Evolutionary conservation across 176 grass and related monocot species (phyloP).

Genomic region (Avena insularis): DNA sequence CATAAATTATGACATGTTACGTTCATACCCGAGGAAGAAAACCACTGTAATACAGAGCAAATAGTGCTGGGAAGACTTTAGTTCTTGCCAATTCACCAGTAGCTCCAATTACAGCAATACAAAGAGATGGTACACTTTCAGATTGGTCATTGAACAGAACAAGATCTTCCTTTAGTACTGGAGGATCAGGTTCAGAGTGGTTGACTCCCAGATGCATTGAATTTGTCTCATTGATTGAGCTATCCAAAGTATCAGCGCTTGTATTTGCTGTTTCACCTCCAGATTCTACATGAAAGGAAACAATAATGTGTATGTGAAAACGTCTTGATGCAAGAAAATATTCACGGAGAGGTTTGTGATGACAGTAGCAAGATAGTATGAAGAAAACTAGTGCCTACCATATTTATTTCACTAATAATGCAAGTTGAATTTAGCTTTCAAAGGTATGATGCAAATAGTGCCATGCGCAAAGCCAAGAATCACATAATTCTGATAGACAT

Average conservation of each 20-base stretch:
- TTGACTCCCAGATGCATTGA: background rate
- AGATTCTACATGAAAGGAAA: constrained; percentile 51
- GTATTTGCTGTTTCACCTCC: constrained; percentile 51
- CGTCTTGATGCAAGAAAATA: constrained; percentile 28
- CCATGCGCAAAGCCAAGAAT: background rate
- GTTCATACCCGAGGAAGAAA: constrained; percentile 77
- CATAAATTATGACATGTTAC: constrained; percentile 30
- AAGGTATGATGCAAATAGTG: constrained; percentile 28
- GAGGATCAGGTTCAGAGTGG: constrained; percentile 26
- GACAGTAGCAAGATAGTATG: background rate
- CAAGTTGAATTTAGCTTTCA: constrained; percentile 22
- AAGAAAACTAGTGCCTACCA: too few species aligned
- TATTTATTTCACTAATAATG: background rate
- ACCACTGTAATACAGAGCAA: constrained; percentile 87
- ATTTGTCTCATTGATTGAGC: constrained; percentile 39
- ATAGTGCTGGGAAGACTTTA: constrained; percentile 92
- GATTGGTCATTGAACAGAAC: constrained; percentile 19
- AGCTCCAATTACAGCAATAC: constrained; percentile 91
- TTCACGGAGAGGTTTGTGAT: background rate
- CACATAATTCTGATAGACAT: background rate
- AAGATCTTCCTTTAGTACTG: constrained; percentile 34
- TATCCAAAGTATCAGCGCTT: constrained; percentile 47
- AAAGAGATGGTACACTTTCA: constrained; percentile 59
- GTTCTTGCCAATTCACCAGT: constrained; percentile 88
- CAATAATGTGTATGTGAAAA: constrained; percentile 20